These are phyloP conservation scores for Rubia yunnanensis DNA, from an alignment of 257 asterid genomes.

Conservation along the genomic window DNA sequence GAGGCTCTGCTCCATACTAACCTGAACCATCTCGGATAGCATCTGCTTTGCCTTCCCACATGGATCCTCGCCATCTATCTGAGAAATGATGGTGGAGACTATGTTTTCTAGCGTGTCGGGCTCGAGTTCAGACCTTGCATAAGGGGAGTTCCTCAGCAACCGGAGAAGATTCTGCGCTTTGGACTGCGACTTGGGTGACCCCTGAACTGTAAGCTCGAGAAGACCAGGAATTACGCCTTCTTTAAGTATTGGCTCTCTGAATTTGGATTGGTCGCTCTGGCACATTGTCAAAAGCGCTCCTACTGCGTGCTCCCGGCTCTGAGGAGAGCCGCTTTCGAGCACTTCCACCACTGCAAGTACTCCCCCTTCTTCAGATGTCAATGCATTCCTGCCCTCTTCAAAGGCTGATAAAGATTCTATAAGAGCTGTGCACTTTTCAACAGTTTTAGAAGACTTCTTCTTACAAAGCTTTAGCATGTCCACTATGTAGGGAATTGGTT, in stretches of 20 bases:
- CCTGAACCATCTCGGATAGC: constrained; percentile 96
- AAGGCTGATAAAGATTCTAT: constrained; percentile 55
- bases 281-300: constrained; percentile 81
- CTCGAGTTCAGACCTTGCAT: constrained; percentile 62
- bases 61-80: constrained; percentile 71
- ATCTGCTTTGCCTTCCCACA: constrained; percentile 74
- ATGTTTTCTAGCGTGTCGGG: constrained; percentile 75
- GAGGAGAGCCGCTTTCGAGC: constrained; percentile 67
- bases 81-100: constrained; percentile 61
- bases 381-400: constrained; percentile 65
- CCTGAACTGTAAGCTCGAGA: constrained; percentile 91
- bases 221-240: constrained; percentile 97
- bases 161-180: constrained; percentile 67
- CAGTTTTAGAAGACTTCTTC: constrained; percentile 59
- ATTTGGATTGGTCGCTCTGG: constrained; percentile 58
- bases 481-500: constrained; percentile 61
- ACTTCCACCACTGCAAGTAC: constrained; percentile 84
- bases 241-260: constrained; percentile 70
- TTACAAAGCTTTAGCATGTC: constrained; percentile 56
- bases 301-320: constrained; percentile 83
- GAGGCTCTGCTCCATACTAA: constrained; percentile 95
- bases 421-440: constrained; percentile 68
- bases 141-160: constrained; percentile 70
- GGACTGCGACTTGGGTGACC: constrained; percentile 56
- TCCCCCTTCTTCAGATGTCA: constrained; percentile 80